Base-by-base conservation (phyloP, 192 early-diverging fungal genomes). In the Chytriomyces hyalinus region DNA sequence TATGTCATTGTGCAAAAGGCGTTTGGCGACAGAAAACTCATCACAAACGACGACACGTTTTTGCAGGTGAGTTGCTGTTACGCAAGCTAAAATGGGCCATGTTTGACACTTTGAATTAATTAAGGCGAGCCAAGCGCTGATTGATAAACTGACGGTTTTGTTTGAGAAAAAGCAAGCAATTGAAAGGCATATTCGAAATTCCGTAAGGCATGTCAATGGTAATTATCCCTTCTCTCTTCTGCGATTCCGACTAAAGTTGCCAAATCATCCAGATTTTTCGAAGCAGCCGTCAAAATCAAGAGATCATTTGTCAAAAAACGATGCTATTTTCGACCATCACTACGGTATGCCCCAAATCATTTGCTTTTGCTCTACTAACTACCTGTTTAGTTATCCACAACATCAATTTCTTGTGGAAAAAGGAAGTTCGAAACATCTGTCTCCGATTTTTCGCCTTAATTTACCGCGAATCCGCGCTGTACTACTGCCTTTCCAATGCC, bases 401-500 rank as follows among this genome's bases (percentile, higher is more conserved):
- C 64, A 86, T 94, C 2, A 87, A 92, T 60, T 80, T 94, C 49
- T 85, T 96, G 17, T 97, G 94, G 94, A 97, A 94, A 65, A 89
- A 88, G 53, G 86, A 89, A 44, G 89, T 97, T 9, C 90, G 96
- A 36, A 95, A 97, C 77, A 84, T 91, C 46, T 73, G 95, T 5
- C 93, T 95, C 84, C 84, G 90, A 65, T 90, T 93, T 62, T 57
- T 94, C 61, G 90, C 94, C 61, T 79, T 94, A 6, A 87, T 93
- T 62, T 85, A 88, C 50, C 89, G 91, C 22, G 70, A 89, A 22
- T 90, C 89, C 11, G 91, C 91, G 7, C 82, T 94, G 11, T 84
- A 85, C 61, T 96, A 96, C 84, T 96, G 92, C 75, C 86, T 96
- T 73, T 95, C 94, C 28, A 92, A 90, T 71, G 80, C 92, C n/a